Percentiles rank a stretch among this genome's conserved stretches.
phyloP scores from a whole-genome alignment of 345 rosid species.

The Abelmoschus esculentus region DNA sequence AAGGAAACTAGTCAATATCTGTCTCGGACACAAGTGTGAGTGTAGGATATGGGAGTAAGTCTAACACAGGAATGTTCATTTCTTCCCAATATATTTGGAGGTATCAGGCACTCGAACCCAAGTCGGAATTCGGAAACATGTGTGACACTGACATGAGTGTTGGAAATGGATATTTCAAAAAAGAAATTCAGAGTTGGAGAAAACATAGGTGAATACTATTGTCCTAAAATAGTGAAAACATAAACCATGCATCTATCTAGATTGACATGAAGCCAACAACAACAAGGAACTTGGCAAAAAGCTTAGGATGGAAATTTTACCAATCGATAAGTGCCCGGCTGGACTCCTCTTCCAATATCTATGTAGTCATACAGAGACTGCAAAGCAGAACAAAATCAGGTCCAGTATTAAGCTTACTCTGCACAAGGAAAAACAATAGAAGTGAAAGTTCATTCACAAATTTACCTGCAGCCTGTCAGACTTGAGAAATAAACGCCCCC shows the following conservation, averaged over 20 bases:
- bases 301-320: constrained; percentile 27
- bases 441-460: constrained; percentile 6
- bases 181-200: background rate
- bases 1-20: background rate
- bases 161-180: background rate
- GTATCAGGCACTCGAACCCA: background rate
- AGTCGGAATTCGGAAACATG: background rate
- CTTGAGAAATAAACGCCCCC: constrained; percentile 83
- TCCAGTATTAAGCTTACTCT: background rate
- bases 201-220: background rate
- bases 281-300: background rate
- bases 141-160: background rate
- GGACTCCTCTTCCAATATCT: constrained; percentile 75
- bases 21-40: background rate
- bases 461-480: constrained; percentile 71
- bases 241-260: background rate
- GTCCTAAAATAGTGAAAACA: background rate
- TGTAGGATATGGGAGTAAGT: background rate
- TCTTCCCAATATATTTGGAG: background rate
- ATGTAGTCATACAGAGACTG: constrained; percentile 95
- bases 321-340: constrained; percentile 85
- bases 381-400: constrained; percentile 19
- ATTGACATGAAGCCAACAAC: background rate
- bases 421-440: background rate
- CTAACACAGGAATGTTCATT: background rate